Percentiles rank a stretch among this genome's conserved stretches.
These are phyloP conservation scores for Rhodotorula sp. DNA, from an alignment of 1,284 basidiomycete genomes.

Conservation along the genomic window DNA sequence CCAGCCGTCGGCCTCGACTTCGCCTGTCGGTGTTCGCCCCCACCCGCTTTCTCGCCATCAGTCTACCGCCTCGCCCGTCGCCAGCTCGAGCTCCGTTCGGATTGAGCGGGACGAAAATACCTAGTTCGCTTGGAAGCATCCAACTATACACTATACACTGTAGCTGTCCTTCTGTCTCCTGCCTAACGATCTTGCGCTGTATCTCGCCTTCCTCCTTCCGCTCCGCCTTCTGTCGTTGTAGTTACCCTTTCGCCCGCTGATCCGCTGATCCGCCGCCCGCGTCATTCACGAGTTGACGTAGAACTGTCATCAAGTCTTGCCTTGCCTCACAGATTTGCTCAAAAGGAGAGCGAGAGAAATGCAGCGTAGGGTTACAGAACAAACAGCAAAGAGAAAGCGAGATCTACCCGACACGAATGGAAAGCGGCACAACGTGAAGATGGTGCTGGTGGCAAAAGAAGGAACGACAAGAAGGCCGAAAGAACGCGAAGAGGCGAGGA, in stretches of 20 bases:
- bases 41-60: not conserved
- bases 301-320: too few species aligned
- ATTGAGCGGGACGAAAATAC: not conserved
- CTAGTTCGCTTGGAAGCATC: too few species aligned
- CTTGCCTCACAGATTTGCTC: too few species aligned
- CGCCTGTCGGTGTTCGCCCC: not conserved
- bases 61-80: not conserved
- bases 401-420: too few species aligned
- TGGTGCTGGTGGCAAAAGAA: not conserved
- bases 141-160: too few species aligned
- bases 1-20: not conserved
- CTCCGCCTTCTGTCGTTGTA: conserved; percentile 6
- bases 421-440: not conserved
- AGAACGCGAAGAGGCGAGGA: too few species aligned
- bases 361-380: too few species aligned
- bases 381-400: too few species aligned
- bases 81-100: not conserved
- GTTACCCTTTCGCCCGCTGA: not conserved
- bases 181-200: not conserved
- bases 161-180: too few species aligned
- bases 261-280: too few species aligned
- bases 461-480: not conserved
- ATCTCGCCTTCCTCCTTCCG: not conserved
- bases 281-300: too few species aligned
- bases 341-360: too few species aligned